Evolutionary conservation across 108 stramenopile genomes (phyloP).

Genomic region (Ochromonas danica): DNA sequence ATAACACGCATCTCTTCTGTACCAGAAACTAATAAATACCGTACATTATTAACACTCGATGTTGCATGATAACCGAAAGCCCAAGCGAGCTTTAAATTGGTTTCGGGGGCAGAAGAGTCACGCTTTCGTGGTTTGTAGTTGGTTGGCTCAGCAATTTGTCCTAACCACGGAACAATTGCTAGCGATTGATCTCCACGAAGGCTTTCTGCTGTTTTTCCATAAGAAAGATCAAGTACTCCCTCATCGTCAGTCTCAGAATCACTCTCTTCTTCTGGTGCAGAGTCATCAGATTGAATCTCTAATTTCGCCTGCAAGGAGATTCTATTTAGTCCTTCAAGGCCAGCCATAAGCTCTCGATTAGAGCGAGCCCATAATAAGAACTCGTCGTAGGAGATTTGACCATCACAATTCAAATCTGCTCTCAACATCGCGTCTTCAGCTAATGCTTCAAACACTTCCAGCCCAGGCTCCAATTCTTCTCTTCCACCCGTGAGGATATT

Average conservation of each 20-base stretch:
- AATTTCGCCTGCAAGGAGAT: not conserved
- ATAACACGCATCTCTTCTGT: not conserved
- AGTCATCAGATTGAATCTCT: slow-evolving; percentile 31
- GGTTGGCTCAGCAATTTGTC: slow-evolving; percentile 29
- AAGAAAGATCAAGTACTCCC: not conserved
- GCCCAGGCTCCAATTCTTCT: slow-evolving; percentile 34
- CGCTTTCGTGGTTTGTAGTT: not conserved
- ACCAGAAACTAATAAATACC: not conserved
- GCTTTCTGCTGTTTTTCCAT: not conserved
- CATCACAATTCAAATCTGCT: slow-evolving; percentile 34
- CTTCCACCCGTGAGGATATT: slow-evolving; percentile 39
- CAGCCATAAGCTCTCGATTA: slow-evolving; percentile 37
- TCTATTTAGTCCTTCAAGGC: not conserved
- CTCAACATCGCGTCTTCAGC: slow-evolving; percentile 29
- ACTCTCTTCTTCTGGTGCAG: not conserved
- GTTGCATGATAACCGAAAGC: not conserved
- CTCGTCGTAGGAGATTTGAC: slow-evolving; percentile 38
- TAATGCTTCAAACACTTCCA: slow-evolving; percentile 39
- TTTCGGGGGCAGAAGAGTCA: not conserved
- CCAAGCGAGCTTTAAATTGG: slow-evolving; percentile 19
- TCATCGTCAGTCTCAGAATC: not conserved
- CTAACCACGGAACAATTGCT: slow-evolving; percentile 29
- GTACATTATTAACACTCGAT: not conserved
- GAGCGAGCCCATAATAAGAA: slow-evolving; percentile 41
- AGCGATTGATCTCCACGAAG: not conserved